Percentiles rank a stretch among this genome's conserved stretches.
Conservation (phyloP, 2,329 filamentous ascomycete genomes). For the Stemphylium beticola region DNA sequence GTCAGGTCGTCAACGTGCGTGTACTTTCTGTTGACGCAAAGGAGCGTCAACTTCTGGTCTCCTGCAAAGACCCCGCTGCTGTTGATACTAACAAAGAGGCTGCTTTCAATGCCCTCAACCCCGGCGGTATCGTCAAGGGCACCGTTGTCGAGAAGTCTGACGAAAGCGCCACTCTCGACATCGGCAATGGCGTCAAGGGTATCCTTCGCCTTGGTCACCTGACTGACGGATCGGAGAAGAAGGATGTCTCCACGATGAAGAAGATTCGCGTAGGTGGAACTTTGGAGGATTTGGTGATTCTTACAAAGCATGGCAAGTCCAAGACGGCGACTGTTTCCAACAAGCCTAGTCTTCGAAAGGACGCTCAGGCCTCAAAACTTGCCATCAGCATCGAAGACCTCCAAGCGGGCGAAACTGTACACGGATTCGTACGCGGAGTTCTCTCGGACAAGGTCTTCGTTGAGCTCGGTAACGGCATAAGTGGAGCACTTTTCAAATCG, state of each 20-base stretch:
- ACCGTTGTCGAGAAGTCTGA: conserved; percentile 61
- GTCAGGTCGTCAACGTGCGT: conserved; percentile 90
- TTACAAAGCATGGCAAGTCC: conserved; percentile 83
- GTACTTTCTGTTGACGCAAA: conserved; percentile 80
- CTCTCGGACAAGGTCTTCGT: conserved; percentile 82
- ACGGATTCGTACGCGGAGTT: conserved; percentile 85
- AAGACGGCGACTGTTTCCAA: conserved; percentile 78
- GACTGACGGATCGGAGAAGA: conserved; percentile 81
- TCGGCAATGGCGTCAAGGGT: conserved; percentile 78
- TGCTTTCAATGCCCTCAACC: conserved; percentile 73
- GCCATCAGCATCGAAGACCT: conserved; percentile 75
- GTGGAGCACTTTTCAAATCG: conserved; percentile 79
- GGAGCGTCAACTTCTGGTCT: conserved; percentile 77
- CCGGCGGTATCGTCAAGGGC: conserved; percentile 77
- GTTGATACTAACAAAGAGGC: conserved; percentile 78
- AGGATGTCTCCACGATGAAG: conserved; percentile 77
- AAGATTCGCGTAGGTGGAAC: conserved; percentile 85
- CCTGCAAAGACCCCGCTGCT: conserved; percentile 86
- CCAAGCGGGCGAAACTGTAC: conserved; percentile 69
- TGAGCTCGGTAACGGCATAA: conserved; percentile 80
- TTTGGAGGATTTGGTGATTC: conserved; percentile 78
- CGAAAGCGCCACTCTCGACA: conserved; percentile 67
- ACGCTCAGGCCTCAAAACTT: conserved; percentile 73
- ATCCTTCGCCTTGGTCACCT: conserved; percentile 79
- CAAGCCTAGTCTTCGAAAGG: conserved; percentile 82